These are phyloP conservation scores for Wickerhamomyces pijperi DNA, from an alignment of 805 yeast genomes.

Conservation along the genomic window DNA sequence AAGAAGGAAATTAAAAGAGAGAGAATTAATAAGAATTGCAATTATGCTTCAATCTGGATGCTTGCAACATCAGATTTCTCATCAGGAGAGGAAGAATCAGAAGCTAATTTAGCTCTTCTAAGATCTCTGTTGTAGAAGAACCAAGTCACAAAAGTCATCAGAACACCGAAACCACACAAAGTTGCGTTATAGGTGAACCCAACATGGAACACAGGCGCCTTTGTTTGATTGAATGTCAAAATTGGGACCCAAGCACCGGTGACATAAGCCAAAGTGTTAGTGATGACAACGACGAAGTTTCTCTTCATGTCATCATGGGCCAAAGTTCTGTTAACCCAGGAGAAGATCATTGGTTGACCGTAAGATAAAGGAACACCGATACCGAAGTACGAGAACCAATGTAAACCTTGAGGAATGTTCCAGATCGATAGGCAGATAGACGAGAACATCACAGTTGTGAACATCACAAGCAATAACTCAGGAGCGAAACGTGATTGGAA, in stretches of 20 bases:
- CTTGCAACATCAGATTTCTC: too few species aligned
- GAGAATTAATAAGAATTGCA: too few species aligned
- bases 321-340: slow-evolving; percentile 42
- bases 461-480: slow-evolving; percentile 24
- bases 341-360: slow-evolving; percentile 47
- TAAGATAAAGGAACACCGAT: slow-evolving; percentile 36
- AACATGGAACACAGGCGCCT: slow-evolving; percentile 24
- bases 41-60: too few species aligned
- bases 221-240: slow-evolving; percentile 26
- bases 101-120: too few species aligned
- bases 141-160: slow-evolving; percentile 17
- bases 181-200: slow-evolving; percentile 29
- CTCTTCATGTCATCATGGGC: slow-evolving; percentile 22
- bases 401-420: slow-evolving; percentile 35
- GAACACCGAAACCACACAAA: slow-evolving; percentile 22
- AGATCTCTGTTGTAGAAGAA: slow-evolving; percentile 4
- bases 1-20: too few species aligned
- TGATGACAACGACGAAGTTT: slow-evolving; percentile 26
- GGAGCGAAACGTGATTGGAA: slow-evolving; percentile 25
- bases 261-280: slow-evolving; percentile 31
- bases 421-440: slow-evolving; percentile 33
- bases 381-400: slow-evolving; percentile 39
- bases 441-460: slow-evolving; percentile 28
- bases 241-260: slow-evolving; percentile 30
- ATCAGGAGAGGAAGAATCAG: too few species aligned